A percentile compares a stretch with the other conserved stretches of the same genome.
These are phyloP conservation scores for Aspergillus sp. DNA, from an alignment of 2,329 filamentous ascomycete species.

Conservation along the genomic window DNA sequence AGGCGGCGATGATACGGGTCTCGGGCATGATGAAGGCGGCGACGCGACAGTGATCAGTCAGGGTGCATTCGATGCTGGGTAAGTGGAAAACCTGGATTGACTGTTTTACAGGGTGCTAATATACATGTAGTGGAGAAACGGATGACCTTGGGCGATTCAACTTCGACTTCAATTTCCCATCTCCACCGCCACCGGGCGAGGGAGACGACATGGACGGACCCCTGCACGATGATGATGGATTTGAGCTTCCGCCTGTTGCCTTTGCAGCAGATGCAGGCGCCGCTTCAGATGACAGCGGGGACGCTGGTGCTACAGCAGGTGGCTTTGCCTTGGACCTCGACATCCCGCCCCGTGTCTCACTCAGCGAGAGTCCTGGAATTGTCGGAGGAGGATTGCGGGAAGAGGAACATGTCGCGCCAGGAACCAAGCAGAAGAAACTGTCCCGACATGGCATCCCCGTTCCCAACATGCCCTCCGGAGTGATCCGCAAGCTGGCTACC, in stretches of 20 bases:
- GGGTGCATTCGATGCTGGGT: slow-evolving; percentile 39
- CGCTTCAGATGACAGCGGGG: slow-evolving; percentile 24
- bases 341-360: slow-evolving; percentile 24
- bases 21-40: slow-evolving; percentile 30
- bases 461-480: slow-evolving; percentile 67
- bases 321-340: slow-evolving; percentile 32
- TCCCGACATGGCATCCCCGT: slow-evolving; percentile 74
- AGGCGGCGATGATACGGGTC: slow-evolving; percentile 36
- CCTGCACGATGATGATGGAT: slow-evolving; percentile 35
- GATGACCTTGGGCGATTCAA: slow-evolving; percentile 42
- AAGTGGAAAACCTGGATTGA: slow-evolving; percentile 10
- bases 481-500: slow-evolving; percentile 66
- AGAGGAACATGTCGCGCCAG: slow-evolving; percentile 25
- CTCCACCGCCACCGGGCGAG: slow-evolving; percentile 28
- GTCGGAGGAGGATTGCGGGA: slow-evolving; percentile 36
- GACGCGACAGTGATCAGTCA: slow-evolving; percentile 39
- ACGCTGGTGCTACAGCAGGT: slow-evolving; percentile 21
- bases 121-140: slow-evolving; percentile 39
- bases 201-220: slow-evolving; percentile 30
- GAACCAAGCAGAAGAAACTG: slow-evolving; percentile 51
- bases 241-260: slow-evolving; percentile 29
- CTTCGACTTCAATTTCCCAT: slow-evolving; percentile 40
- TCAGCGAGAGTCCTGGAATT: slow-evolving; percentile 31
- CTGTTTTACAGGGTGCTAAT: slow-evolving; percentile 11
- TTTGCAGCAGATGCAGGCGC: slow-evolving; percentile 23